Conservation (phyloP, 306 rosid species). For the Vigna reflexopilosa region DNA sequence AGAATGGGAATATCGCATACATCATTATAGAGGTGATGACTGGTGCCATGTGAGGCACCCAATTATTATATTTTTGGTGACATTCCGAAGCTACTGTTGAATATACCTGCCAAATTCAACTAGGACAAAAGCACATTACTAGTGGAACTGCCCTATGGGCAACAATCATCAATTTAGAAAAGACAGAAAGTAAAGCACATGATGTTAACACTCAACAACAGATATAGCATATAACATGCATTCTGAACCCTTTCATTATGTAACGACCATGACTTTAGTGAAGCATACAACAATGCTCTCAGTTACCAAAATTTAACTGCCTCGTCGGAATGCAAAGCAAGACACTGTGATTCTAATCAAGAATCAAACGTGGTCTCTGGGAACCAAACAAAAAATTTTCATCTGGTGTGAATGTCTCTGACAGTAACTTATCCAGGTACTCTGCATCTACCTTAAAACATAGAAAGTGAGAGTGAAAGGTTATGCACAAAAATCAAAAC, state of each 20-base stretch:
- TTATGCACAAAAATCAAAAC: background rate
- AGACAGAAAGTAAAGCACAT: background rate
- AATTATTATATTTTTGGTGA: background rate
- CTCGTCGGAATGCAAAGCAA: conserved; percentile 33
- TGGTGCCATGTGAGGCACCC: conserved; percentile 8
- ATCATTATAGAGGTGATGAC: conserved; percentile 17
- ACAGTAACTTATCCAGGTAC: conserved; percentile 58
- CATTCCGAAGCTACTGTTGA: background rate
- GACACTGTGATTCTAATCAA: conserved; percentile 2
- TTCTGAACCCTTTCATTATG: background rate
- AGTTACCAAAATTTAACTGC: background rate
- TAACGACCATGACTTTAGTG: background rate
- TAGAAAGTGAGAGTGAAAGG: background rate
- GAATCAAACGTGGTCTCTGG: background rate
- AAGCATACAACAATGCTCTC: too few relatives aligned
- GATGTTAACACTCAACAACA: background rate
- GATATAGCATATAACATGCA: background rate
- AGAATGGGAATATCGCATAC: background rate
- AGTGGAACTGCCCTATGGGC: background rate
- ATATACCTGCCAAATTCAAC: background rate
- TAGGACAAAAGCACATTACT: background rate
- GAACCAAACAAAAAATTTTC: background rate
- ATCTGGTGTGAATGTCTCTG: conserved; percentile 36
- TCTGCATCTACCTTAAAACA: conserved; percentile 60
- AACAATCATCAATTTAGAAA: background rate